A percentile compares a stretch with the other conserved stretches of the same genome.
These are phyloP conservation scores for Hypoxylon lienhwacheense DNA, from an alignment of 495 filamentous ascomycete species.

Conservation along the genomic window DNA sequence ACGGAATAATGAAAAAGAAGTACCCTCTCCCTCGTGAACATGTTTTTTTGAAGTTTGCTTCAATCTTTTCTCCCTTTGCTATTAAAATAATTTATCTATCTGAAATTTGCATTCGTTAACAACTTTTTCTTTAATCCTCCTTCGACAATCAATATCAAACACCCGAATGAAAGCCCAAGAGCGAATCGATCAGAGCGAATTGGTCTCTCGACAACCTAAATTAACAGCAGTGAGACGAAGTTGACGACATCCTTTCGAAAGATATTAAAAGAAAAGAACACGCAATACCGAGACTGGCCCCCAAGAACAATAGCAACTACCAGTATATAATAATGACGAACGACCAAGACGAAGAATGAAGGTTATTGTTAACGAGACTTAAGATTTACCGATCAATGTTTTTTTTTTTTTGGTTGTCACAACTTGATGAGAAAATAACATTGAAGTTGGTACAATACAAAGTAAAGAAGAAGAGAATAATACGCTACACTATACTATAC, in stretches of 20 bases:
- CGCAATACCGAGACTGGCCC: conserved; percentile 14
- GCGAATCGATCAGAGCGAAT: conserved; percentile 15
- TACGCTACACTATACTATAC: too few relatives aligned
- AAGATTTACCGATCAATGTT: conserved; percentile 4
- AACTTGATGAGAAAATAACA: conserved; percentile 8
- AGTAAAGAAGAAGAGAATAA: too few relatives aligned
- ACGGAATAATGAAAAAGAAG: conserved; percentile 33
- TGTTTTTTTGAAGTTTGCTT: conserved; percentile 15
- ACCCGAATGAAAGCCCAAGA: conserved; percentile 5
- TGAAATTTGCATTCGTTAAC: conserved; percentile 6
- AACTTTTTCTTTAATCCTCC: not conserved
- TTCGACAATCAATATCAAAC: conserved; percentile 15
- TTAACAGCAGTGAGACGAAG: conserved; percentile 28
- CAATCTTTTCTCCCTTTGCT: conserved; percentile 7
- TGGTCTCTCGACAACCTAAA: conserved; percentile 15
- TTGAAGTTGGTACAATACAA: conserved; percentile 13
- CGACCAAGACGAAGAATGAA: conserved; percentile 1
- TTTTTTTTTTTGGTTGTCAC: conserved; percentile 1
- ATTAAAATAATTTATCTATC: conserved; percentile 22
- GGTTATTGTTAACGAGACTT: not conserved
- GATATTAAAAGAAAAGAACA: conserved; percentile 33
- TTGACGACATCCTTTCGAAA: conserved; percentile 24
- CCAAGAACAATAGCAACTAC: conserved; percentile 10
- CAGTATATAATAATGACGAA: conserved; percentile 4
- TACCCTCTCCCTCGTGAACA: conserved; percentile 6